phyloP scores from a whole-genome alignment of 768 basidiomycete genomes.

The Mycena leptocephala region DNA sequence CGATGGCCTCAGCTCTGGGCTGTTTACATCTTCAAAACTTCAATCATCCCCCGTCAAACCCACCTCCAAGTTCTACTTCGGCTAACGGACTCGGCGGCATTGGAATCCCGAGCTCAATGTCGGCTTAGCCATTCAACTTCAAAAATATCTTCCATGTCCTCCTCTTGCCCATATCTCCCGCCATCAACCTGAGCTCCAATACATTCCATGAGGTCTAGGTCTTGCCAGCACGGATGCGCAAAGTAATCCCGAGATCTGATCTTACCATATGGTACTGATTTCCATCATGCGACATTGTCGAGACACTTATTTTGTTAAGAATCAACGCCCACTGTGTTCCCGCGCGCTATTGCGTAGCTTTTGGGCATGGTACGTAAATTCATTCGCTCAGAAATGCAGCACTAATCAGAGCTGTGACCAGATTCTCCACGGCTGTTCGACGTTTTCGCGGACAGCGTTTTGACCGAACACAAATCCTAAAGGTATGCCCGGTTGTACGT shows the following conservation, averaged over 20 bases:
- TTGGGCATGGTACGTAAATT: slow-evolving; percentile 9
- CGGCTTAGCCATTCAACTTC: no score
- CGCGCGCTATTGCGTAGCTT: slow-evolving; percentile 8
- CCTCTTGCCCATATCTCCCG: slow-evolving; percentile 2
- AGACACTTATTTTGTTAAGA: slow-evolving; percentile 9
- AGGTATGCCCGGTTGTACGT: slow-evolving; percentile 9
- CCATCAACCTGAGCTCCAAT: slow-evolving; percentile 1
- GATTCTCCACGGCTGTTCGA: slow-evolving; percentile 4
- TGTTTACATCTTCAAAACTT: slow-evolving; percentile 4
- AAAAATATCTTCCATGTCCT: slow-evolving; percentile 5
- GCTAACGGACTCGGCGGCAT: neutral
- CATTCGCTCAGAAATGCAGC: slow-evolving; percentile 5
- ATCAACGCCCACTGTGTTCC: slow-evolving; percentile 1
- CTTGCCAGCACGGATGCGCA: no score
- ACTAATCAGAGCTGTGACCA: slow-evolving; percentile 1
- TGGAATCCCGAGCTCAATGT: no score
- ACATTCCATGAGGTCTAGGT: no score
- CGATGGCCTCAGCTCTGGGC: slow-evolving; percentile 5
- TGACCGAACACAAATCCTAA: slow-evolving; percentile 1
- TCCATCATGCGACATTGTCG: slow-evolving; percentile 2
- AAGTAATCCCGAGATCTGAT: no score
- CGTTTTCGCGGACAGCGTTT: slow-evolving; percentile 2
- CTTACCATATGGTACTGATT: neutral
- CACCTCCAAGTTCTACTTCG: slow-evolving; percentile 8
- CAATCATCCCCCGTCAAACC: neutral